Base-by-base conservation (phyloP, 208 protist species). In the Sergeia podlipaevii region DNA sequence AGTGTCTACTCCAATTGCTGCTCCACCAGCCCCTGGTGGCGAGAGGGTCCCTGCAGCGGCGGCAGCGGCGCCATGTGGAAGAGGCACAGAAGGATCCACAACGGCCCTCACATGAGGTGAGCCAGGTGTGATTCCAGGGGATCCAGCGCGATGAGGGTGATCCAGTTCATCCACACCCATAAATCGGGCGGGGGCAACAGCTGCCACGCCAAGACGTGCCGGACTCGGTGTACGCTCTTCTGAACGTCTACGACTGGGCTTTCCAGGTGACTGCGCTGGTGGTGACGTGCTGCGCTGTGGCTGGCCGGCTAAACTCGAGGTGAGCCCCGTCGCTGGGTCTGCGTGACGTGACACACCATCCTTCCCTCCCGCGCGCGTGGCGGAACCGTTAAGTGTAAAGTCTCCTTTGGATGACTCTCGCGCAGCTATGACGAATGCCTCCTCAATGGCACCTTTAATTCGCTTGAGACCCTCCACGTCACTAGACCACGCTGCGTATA, bases 161-260 rank as follows among this genome's bases (percentile, higher is more conserved):
- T 91, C 83, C 20, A 91, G 43, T 37, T 91, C 83, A 59, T 91
- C 83, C 26, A 91, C 83, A 5, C 80, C 52, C 8, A 79, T 61
- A 18, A 84, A 73, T 23, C 76, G 72, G 0, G 55, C 33, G 10
- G 70, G 44, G 17, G 44, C 10, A 17, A 56, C 15, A 20, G 49
- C 43, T 0, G 57, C 52, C 23, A 29, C 48, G 17, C 55, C 17
- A 27, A 59, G 45, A 26, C 54, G 64, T 27, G 67, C 64, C 21
- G 81, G 81, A 47, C 81, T 89, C 18, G 78, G 78, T 4, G 70
- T 74, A 23, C 70, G 52, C 23, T 84, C 76, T 34, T 67, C 59
- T 6, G 15, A 17, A 29, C 36, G 42, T 28, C 66, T 70, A 26
- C 49, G 39, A 0, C 41, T 28, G 4, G 5, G 38, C 1, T 34